phyloP scores from a whole-genome alignment of 2,329 filamentous ascomycete species.

The Nemania serpens region DNA sequence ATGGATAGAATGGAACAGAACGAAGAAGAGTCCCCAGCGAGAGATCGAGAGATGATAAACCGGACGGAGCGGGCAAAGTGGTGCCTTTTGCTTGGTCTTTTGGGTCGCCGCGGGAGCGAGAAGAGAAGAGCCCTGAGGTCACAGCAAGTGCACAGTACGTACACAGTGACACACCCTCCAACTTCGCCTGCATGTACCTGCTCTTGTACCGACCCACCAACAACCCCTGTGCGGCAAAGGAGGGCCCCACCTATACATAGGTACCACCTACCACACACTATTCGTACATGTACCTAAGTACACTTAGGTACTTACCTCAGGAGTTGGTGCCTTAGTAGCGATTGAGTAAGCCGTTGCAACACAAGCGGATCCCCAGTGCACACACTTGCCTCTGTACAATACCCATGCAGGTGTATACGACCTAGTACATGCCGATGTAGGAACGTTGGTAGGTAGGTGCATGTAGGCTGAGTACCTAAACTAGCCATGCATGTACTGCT shows the following conservation, averaged over 20 bases:
- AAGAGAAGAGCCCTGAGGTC: conserved; percentile 9
- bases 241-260: no score
- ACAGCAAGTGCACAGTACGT: conserved; percentile 6
- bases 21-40: conserved; percentile 5
- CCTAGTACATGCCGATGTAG: not conserved
- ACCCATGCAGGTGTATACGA: not conserved
- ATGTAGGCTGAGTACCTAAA: no score
- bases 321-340: not conserved
- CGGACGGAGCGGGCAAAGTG: conserved; percentile 21
- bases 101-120: conserved; percentile 1
- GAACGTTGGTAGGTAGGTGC: no score
- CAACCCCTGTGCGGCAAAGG: conserved; percentile 11
- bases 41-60: conserved; percentile 21
- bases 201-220: conserved; percentile 20
- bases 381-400: no score
- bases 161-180: not conserved
- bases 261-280: no score
- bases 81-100: conserved; percentile 17
- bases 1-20: conserved; percentile 1
- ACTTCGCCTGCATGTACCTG: not conserved
- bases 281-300: no score
- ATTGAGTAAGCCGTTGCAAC: conserved; percentile 22
- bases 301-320: no score
- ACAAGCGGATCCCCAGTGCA: not conserved
- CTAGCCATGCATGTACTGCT: not conserved